Base-by-base conservation (phyloP, 106 monocot species). In the Dendrobium officinale region DNA sequence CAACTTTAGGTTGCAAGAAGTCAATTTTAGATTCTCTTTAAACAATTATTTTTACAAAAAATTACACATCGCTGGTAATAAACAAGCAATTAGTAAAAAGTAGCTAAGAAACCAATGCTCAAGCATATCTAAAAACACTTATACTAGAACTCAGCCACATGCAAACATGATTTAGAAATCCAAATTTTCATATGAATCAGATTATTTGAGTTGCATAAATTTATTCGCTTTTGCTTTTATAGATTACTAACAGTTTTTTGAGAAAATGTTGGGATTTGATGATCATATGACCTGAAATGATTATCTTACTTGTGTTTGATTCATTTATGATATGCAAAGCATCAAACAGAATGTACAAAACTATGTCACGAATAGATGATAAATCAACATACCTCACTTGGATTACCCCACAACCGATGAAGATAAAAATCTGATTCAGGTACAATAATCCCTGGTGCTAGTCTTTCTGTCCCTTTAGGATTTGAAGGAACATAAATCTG, bases 401-500 rank as follows among this genome's bases (percentile, higher is more conserved):
- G 89, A 64, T 89, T 67, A 68, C 89, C 89, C 89, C 87, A 89
- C 48, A 89, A 85, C 43, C 85, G 73, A 67, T 80, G 87, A 33
- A 77, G 86, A 85, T 87, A 85, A 87, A 87, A 80, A 75, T 89
- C 89, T 22, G 86, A 89, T 80, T 89, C 87, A 11, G 87, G 58
- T 27, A 73, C 85, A 40, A 89, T 77, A 77, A 89, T 87, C 61
- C 82, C 87, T 29, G 87, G 89, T 64, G 89, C 77, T 55, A 89
- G 67, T 73, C 87, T 77, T 80, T 89, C 87, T 73, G 89, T 85
- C 29, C 89, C 89, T 81, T 79, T 80, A 37, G 89, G 89, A 77
- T 87, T 89, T 85, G 89, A 77, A 67, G 89, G 87, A 72, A 80
- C 84, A 75, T 85, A 89, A 80, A 87, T 89, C 89, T 89, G 74